Conservation (phyloP, 345 rosid species). For the Raphanus sativus region DNA sequence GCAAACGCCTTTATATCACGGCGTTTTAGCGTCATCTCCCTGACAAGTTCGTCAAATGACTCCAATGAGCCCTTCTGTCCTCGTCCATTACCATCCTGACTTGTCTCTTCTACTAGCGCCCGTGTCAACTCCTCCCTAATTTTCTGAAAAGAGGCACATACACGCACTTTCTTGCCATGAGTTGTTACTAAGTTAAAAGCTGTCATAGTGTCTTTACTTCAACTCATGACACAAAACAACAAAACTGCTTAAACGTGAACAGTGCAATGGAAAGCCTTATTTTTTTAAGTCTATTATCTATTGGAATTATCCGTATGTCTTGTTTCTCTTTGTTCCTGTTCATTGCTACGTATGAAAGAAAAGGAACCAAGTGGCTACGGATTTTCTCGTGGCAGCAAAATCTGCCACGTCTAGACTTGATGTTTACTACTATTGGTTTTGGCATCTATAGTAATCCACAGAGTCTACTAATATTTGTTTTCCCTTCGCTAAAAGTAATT, state of each 20-base stretch:
- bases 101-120: conserved; percentile 68
- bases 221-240: conserved; percentile 37
- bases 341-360: conserved; percentile 19
- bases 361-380: conserved; percentile 29
- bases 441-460: conserved; percentile 12
- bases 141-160: conserved; percentile 50
- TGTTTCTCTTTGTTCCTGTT: conserved; percentile 31
- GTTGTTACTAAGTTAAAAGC: conserved; percentile 37
- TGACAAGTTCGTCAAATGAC: conserved; percentile 75
- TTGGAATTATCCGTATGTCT: conserved; percentile 38
- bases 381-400: conserved; percentile 22
- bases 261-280: conserved; percentile 18
- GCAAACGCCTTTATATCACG: conserved; percentile 79
- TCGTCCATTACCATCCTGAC: conserved; percentile 38
- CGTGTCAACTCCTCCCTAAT: conserved; percentile 74
- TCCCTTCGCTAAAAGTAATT: neutral
- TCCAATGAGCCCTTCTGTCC: conserved; percentile 47
- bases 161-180: conserved; percentile 22
- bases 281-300: conserved; percentile 25
- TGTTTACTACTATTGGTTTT: conserved; percentile 17
- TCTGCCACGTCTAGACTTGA: conserved; percentile 23
- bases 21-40: conserved; percentile 57
- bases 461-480: neutral
- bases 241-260: conserved; percentile 6
- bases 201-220: conserved; percentile 35